A percentile compares a stretch with the other conserved stretches of the same genome.
Evolutionary conservation across 305 asterid species (phyloP).

Genomic region (Fraxinus paxiana): DNA sequence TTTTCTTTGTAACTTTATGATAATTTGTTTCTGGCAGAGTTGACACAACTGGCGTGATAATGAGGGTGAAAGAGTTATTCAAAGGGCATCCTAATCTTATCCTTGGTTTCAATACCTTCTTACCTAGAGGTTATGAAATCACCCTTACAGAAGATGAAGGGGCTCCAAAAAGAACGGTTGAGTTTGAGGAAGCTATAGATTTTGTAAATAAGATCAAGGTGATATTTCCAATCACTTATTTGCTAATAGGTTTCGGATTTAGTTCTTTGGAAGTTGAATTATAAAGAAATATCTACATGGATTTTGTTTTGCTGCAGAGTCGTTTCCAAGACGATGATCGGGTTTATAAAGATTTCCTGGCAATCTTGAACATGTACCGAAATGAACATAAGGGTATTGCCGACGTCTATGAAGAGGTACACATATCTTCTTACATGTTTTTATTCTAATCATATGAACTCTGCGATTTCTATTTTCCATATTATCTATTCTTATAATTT

Average conservation of each 20-base stretch:
- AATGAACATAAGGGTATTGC: slow-evolving; percentile 88
- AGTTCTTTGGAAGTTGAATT: slow-evolving; percentile 7
- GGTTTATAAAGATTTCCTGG: slow-evolving; percentile 89
- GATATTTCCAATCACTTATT: slow-evolving; percentile 11
- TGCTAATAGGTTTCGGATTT: slow-evolving; percentile 9
- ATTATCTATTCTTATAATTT: slow-evolving; percentile 14
- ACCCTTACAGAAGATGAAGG: slow-evolving; percentile 63
- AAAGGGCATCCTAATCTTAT: slow-evolving; percentile 77
- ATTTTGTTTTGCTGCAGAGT: slow-evolving; percentile 48
- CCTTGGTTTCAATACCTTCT: slow-evolving; percentile 91
- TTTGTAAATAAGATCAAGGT: slow-evolving; percentile 92
- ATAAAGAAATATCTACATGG: slow-evolving; percentile 3
- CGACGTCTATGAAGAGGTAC: slow-evolving; percentile 93
- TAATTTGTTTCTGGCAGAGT: not conserved
- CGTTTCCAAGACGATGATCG: slow-evolving; percentile 86
- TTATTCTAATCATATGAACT: not conserved
- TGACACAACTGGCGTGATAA: slow-evolving; percentile 35
- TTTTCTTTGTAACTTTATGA: no score
- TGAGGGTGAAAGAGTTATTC: slow-evolving; percentile 81
- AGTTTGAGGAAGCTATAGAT: slow-evolving; percentile 77
- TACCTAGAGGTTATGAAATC: slow-evolving; percentile 88
- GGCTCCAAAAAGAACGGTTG: slow-evolving; percentile 66
- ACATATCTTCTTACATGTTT: slow-evolving; percentile 17
- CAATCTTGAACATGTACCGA: slow-evolving; percentile 92
- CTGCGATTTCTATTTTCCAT: not conserved